Evolutionary conservation across 768 basidiomycete species (phyloP).

Genomic region (Tubosaeta sp.): DNA sequence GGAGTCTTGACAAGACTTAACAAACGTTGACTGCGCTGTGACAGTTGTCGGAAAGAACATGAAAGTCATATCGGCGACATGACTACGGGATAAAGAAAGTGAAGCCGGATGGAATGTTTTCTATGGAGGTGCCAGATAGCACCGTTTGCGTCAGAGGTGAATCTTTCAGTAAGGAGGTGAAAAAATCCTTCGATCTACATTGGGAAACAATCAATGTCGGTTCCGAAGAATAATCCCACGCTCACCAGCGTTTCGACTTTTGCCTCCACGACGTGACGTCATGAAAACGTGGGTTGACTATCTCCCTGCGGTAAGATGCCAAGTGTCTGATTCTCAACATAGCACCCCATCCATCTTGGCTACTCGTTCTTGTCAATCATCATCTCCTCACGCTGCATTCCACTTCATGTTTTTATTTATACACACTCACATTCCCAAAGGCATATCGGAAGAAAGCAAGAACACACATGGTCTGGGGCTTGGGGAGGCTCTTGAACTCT

Average conservation of each 20-base stretch:
- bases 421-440: conserved; percentile 54
- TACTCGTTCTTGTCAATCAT: conserved; percentile 64
- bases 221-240: too few species aligned
- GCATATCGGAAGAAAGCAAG: conserved; percentile 22
- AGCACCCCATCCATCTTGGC: conserved; percentile 69
- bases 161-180: conserved; percentile 8
- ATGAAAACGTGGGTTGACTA: conserved; percentile 53
- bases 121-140: conserved; percentile 38
- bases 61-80: conserved; percentile 36
- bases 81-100: conserved; percentile 37
- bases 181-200: too few species aligned
- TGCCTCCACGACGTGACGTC: too few species aligned
- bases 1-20: conserved; percentile 23
- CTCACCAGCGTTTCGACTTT: too few species aligned
- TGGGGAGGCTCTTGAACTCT: conserved; percentile 57
- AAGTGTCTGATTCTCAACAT: conserved; percentile 23
- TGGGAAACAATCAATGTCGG: neutral
- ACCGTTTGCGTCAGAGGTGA: conserved; percentile 44
- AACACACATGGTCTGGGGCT: conserved; percentile 44
- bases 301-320: conserved; percentile 48
- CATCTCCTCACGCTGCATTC: conserved; percentile 53
- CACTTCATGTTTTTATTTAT: conserved; percentile 47
- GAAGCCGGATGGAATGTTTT: conserved; percentile 35
- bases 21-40: conserved; percentile 34
- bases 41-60: conserved; percentile 25